A percentile compares a stretch with the other conserved stretches of the same genome.
These are phyloP conservation scores for Elsinoe perseae DNA, from an alignment of 2,329 filamentous ascomycete genomes.

Conservation along the genomic window DNA sequence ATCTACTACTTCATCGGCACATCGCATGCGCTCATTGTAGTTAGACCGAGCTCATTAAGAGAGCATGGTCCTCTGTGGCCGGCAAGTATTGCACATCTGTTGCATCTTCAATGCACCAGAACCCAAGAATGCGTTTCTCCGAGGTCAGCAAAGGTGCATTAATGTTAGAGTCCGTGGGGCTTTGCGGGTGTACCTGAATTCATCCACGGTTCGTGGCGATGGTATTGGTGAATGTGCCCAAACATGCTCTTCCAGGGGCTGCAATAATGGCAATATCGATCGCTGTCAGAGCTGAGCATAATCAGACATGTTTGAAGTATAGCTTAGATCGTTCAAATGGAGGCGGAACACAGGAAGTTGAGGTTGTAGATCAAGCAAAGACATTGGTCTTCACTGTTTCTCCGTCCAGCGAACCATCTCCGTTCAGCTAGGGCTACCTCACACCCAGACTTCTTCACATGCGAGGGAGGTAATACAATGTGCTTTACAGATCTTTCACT, in stretches of 20 bases:
- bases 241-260: neutral
- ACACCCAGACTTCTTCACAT: neutral
- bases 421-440: neutral
- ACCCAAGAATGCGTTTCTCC: neutral
- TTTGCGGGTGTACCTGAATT: neutral
- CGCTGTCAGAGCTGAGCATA: neutral
- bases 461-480: neutral
- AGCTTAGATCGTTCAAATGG: neutral
- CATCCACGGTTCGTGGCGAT: neutral
- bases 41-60: too few species aligned
- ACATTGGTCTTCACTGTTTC: neutral
- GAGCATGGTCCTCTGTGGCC: too few species aligned
- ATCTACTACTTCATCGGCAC: too few species aligned
- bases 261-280: neutral
- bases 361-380: neutral
- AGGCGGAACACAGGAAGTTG: neutral
- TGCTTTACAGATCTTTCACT: neutral
- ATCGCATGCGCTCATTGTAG: neutral
- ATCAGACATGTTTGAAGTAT: neutral
- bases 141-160: neutral
- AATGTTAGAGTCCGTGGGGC: slow-evolving; percentile 8
- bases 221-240: neutral
- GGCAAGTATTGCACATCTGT: neutral
- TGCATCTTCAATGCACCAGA: neutral
- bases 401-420: slow-evolving; percentile 1